Base-by-base conservation (phyloP, 2,329 filamentous ascomycete species). In the Calonectria pseudoturangicola region DNA sequence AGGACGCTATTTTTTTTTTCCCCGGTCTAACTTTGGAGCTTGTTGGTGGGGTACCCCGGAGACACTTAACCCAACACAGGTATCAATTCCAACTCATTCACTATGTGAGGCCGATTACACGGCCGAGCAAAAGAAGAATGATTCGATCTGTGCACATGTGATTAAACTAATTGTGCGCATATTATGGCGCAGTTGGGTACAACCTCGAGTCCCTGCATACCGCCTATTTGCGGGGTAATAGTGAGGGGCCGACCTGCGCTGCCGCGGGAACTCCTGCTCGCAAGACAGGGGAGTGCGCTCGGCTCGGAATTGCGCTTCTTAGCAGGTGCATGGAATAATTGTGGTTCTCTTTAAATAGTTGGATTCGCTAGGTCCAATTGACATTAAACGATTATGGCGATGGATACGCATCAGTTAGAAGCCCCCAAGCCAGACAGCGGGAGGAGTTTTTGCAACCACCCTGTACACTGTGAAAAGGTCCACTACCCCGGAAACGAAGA, bases 221-320 rank as follows among this genome's bases (percentile, higher is more conserved):
- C 36, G 30, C 30, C 36, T n/a, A 33, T 58, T 39, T 58, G 54
- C 54, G 54, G 54, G 54, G 54, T 58, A 58, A 36, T 45, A 45
- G 43, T 45, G 54, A 58, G 54, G 54, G 54, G 51, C 30, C n/a
- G 13, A 39, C 21, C 33, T 56, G 30, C 8, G 6, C 33, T 56
- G n/a, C n/a, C n/a, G 51, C 30, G 18, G 36, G 13, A 58, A 58
- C 21, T 25, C 36, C 54, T 21, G 33, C 13, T 8, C 12, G 54
- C 12, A 33, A 36, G n/a, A n/a, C 54, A 39, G 33, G 54, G 33
- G 21, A 39, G n/a, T 43, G 43, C 43, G 5, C 18, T 45, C 43
- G 43, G 43, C 7, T 45, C 18, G 5, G 43, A 9, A n/a, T 45
- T 45, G 21, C 43, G 6, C 5, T n/a, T 45, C 43, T n/a, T n/a